These are phyloP conservation scores for Entophlyctis helioformis DNA, from an alignment of 192 early-diverging fungal genomes.

Conservation along the genomic window DNA sequence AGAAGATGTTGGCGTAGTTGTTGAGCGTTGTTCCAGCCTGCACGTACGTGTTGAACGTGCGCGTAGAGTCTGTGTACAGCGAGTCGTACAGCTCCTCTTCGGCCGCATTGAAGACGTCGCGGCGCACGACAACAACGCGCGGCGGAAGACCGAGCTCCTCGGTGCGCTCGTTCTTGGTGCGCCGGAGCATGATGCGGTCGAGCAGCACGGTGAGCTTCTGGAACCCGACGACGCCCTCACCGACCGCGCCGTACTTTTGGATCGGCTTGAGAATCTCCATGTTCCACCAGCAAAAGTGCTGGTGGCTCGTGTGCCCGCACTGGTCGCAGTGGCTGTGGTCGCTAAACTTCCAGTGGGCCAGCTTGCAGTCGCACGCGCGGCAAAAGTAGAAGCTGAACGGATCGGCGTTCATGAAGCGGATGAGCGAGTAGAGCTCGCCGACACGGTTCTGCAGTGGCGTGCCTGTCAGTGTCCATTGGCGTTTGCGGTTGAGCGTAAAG, in stretches of 20 bases:
- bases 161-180: conserved; percentile 80
- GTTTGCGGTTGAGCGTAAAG: conserved; percentile 55
- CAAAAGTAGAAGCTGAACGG: conserved; percentile 84
- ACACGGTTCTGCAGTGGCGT: conserved; percentile 91
- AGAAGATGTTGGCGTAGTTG: conserved; percentile 91
- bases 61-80: conserved; percentile 52
- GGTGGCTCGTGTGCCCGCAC: conserved; percentile 31
- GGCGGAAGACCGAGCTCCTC: conserved; percentile 83
- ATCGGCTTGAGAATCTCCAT: conserved; percentile 83
- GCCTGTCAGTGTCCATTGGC: conserved; percentile 77
- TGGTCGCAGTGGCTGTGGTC: conserved; percentile 22
- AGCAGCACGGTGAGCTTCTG: conserved; percentile 63
- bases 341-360: conserved; percentile 25
- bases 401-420: conserved; percentile 75
- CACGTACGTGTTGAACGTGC: conserved; percentile 72
- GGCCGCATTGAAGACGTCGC: conserved; percentile 76
- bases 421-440: conserved; percentile 84
- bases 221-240: conserved; percentile 52
- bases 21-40: conserved; percentile 71
- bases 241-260: conserved; percentile 55
- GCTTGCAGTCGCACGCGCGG: conserved; percentile 56
- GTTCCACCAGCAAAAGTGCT: conserved; percentile 72
- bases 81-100: conserved; percentile 85
- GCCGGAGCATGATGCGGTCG: conserved; percentile 77
- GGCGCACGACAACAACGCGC: conserved; percentile 63